These are phyloP conservation scores for Fusarium keratoplasticum DNA, from an alignment of 2,329 filamentous ascomycete genomes.

Conservation along the genomic window DNA sequence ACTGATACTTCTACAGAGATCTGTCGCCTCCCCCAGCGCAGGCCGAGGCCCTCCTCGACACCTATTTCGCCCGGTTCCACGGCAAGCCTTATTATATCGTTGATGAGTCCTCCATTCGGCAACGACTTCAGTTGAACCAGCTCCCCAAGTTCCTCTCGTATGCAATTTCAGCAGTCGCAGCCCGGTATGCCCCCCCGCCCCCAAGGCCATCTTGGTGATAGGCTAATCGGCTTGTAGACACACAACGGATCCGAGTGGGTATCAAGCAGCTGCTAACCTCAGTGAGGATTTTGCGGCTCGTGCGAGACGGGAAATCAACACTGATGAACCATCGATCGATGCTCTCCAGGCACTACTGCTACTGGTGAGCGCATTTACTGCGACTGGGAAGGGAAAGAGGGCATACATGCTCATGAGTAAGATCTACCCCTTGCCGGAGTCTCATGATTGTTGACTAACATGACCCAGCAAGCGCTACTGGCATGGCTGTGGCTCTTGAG, in stretches of 20 bases:
- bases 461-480: constrained; percentile 74
- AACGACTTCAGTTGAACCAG: constrained; percentile 76
- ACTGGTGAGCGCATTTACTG: constrained; percentile 80
- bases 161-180: constrained; percentile 71
- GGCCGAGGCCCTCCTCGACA: constrained; percentile 76
- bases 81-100: constrained; percentile 86
- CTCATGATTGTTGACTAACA: constrained; percentile 48
- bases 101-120: constrained; percentile 80
- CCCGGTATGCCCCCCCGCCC: constrained; percentile 59
- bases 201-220: neutral
- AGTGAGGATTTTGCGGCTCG: constrained; percentile 80
- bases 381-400: constrained; percentile 83
- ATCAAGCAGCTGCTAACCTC: constrained; percentile 73
- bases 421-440: constrained; percentile 15
- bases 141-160: constrained; percentile 66
- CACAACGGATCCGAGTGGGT: constrained; percentile 73
- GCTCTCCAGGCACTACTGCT: constrained; percentile 80
- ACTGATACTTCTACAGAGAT: constrained; percentile 52
- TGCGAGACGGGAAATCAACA: constrained; percentile 77
- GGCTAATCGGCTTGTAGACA: constrained; percentile 60
- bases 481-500: constrained; percentile 86
- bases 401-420: constrained; percentile 87
- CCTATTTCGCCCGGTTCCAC: constrained; percentile 83
- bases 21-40: constrained; percentile 60
- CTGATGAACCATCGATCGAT: constrained; percentile 85